Percentiles rank a stretch among this genome's conserved stretches.
Conservation (phyloP, 2,329 filamentous ascomycete genomes). For the Lecanoromycetidae sp. region DNA sequence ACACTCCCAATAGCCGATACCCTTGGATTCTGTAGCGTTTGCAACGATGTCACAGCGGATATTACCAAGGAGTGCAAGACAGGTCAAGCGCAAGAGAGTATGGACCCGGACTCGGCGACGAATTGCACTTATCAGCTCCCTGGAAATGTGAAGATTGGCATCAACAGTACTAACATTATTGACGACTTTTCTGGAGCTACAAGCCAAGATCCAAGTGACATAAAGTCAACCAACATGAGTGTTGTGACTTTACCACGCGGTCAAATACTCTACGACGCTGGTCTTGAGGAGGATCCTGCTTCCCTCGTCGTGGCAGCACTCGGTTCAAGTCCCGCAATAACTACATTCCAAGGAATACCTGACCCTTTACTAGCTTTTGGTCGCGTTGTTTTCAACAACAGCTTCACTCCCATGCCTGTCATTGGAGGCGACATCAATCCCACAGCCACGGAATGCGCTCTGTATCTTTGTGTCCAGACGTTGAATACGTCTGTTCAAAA, state of each 20-base stretch:
- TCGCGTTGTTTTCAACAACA: neutral
- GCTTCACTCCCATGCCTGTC: neutral
- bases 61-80: neutral
- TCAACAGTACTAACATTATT: neutral
- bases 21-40: neutral
- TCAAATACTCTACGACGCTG: neutral
- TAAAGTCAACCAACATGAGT: neutral
- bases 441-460: neutral
- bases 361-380: neutral
- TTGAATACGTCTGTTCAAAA: neutral
- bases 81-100: too few species aligned
- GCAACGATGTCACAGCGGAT: neutral
- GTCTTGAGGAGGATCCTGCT: too few species aligned
- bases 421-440: neutral
- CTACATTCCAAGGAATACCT: neutral
- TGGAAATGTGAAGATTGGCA: too few species aligned
- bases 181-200: neutral
- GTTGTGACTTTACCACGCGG: neutral
- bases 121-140: neutral
- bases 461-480: conserved; percentile 1
- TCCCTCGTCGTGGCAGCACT: too few species aligned
- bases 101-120: too few species aligned
- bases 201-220: neutral
- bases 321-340: neutral
- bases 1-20: neutral